A percentile compares a stretch with the other conserved stretches of the same genome.
Conservation (phyloP, 148 eudicot species). For the Agrostemma githago region DNA sequence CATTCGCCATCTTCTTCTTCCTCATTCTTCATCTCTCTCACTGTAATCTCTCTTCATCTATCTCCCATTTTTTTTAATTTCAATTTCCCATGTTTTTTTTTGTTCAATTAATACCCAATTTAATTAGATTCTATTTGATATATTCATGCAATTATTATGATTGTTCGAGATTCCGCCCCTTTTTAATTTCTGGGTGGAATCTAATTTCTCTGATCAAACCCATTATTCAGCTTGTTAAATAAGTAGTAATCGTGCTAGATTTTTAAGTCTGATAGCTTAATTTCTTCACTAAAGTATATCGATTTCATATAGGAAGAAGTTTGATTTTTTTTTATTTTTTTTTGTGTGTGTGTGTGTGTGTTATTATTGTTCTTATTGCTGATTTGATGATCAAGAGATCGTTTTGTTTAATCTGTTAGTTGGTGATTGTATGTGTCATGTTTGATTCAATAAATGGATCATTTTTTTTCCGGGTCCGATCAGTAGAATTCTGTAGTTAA, state of each 20-base stretch:
- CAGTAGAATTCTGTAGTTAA: no score
- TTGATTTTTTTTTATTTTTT: constrained; percentile 4
- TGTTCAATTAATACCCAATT: constrained; percentile 6
- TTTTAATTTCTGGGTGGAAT: not conserved
- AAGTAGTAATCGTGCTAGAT: not conserved
- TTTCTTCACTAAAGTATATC: constrained; percentile 14
- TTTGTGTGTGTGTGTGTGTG: no score
- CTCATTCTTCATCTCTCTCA: constrained; percentile 14
- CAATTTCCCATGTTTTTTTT: not conserved
- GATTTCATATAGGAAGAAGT: constrained; percentile 9
- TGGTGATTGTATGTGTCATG: not conserved
- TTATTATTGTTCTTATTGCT: not conserved
- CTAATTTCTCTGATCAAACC: constrained; percentile 1
- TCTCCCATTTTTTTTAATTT: not conserved
- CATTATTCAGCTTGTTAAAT: constrained; percentile 2
- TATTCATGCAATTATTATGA: not conserved
- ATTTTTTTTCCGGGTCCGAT: not conserved
- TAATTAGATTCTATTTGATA: not conserved
- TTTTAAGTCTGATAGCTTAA: constrained; percentile 1
- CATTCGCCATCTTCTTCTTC: not conserved
- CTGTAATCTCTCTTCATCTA: constrained; percentile 6
- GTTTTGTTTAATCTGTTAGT: constrained; percentile 1
- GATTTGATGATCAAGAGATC: constrained; percentile 5
- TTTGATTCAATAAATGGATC: constrained; percentile 17
- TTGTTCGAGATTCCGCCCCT: not conserved